Percentiles rank a stretch among this genome's conserved stretches.
Evolutionary conservation across 2,329 filamentous ascomycete genomes (phyloP).

Genomic region (Cladosporium halotolerans): DNA sequence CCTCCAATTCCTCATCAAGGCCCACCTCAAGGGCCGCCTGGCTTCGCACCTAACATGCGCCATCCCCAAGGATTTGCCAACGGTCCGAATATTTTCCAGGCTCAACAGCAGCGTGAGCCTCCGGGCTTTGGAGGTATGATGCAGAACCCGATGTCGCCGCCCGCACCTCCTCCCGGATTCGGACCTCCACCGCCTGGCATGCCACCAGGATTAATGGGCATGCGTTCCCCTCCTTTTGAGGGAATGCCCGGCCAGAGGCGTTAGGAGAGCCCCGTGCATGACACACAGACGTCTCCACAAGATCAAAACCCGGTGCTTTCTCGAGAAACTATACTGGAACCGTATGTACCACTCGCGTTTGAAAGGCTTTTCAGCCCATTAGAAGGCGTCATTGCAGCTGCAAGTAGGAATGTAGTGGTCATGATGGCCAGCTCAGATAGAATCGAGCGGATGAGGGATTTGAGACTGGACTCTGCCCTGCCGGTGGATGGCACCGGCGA

Average conservation of each 20-base stretch:
- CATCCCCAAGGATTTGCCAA: constrained; percentile 9
- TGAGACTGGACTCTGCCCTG: constrained; percentile 2
- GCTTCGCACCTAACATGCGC: constrained; percentile 10
- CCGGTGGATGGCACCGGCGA: neutral
- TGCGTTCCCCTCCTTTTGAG: constrained; percentile 8
- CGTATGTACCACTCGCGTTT: neutral
- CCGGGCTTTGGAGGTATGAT: constrained; percentile 11
- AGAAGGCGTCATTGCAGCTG: neutral
- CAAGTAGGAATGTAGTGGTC: neutral
- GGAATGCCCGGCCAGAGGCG: constrained; percentile 8
- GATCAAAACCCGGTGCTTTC: too few relatives aligned
- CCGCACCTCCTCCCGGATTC: constrained; percentile 8
- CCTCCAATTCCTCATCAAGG: constrained; percentile 1
- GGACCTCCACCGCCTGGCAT: constrained; percentile 4
- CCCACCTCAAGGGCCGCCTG: constrained; percentile 8
- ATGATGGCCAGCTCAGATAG: neutral
- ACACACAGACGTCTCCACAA: too few relatives aligned
- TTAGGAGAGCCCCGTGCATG: constrained; percentile 5
- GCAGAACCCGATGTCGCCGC: constrained; percentile 10
- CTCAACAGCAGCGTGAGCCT: constrained; percentile 8
- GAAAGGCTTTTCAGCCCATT: neutral
- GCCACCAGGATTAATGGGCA: constrained; percentile 10
- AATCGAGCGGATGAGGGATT: neutral
- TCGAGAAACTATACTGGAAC: too few relatives aligned
- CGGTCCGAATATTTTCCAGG: constrained; percentile 7